These are phyloP conservation scores for Fereydounia khargensis DNA, from an alignment of 1,284 basidiomycete genomes.

Conservation along the genomic window DNA sequence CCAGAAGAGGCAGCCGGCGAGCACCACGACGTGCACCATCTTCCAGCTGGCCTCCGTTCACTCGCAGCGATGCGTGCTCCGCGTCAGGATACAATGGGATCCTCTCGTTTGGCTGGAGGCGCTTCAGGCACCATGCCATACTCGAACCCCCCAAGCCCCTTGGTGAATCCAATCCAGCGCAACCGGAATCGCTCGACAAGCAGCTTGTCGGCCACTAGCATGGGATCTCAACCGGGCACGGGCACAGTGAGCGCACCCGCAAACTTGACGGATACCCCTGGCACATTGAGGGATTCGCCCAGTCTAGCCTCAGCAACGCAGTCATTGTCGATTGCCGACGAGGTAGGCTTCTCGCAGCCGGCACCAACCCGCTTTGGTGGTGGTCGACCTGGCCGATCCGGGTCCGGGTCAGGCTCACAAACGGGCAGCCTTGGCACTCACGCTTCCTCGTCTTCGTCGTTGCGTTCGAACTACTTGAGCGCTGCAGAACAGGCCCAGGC, in stretches of 20 bases:
- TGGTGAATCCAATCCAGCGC: neutral
- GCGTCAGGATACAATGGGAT: conserved; percentile 1
- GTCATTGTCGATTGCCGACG: conserved; percentile 27
- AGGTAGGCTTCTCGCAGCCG: conserved; percentile 8
- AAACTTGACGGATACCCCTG: conserved; percentile 1
- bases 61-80: conserved; percentile 11
- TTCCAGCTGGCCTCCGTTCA: conserved; percentile 17
- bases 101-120: conserved; percentile 11
- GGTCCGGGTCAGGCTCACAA: conserved; percentile 12
- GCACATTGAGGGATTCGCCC: conserved; percentile 25
- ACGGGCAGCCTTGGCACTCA: conserved; percentile 16
- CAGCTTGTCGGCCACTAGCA: conserved; percentile 19
- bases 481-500: conserved; percentile 39
- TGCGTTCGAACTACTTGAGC: conserved; percentile 26
- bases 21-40: conserved; percentile 12
- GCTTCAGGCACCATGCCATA: neutral
- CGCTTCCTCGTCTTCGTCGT: conserved; percentile 19
- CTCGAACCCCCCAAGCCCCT: neutral
- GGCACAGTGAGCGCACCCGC: conserved; percentile 1
- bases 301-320: conserved; percentile 13
- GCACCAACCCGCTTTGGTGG: too few relatives aligned
- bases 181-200: conserved; percentile 33
- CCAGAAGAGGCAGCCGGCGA: conserved; percentile 19
- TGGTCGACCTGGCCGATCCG: conserved; percentile 7
- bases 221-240: conserved; percentile 19